Percentiles rank a stretch among this genome's conserved stretches.
Evolutionary conservation across 2,329 filamentous ascomycete species (phyloP).

Genomic region (Verticillium dahliae): DNA sequence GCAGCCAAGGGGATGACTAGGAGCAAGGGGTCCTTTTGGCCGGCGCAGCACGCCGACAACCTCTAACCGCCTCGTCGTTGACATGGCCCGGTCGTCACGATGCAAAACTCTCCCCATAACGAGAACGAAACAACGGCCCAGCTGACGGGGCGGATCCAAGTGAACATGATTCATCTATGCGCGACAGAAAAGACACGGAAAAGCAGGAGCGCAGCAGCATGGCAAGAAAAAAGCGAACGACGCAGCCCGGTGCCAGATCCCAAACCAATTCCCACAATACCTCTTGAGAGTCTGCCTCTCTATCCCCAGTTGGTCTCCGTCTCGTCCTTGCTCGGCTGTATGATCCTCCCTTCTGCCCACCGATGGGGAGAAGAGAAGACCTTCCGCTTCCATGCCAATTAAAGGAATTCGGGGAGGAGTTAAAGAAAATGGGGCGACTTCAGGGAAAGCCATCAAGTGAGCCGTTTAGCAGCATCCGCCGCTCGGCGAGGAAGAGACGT

Average conservation of each 20-base stretch:
- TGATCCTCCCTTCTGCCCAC: background rate
- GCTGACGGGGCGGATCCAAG: background rate
- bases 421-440: background rate
- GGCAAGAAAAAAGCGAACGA: constrained; percentile 9
- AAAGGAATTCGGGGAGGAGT: background rate
- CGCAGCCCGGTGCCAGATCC: constrained; percentile 8
- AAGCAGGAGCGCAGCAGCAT: background rate
- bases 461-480: constrained; percentile 79
- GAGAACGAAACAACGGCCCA: background rate
- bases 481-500: constrained; percentile 79
- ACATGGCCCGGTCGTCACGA: background rate
- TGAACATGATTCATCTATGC: constrained; percentile 10
- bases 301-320: background rate
- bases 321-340: background rate
- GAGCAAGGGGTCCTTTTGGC: background rate
- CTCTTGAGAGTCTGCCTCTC: constrained; percentile 5
- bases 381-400: constrained; percentile 2
- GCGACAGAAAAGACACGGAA: constrained; percentile 5
- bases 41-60: background rate
- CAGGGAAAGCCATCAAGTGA: constrained; percentile 1
- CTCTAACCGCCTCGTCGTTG: background rate
- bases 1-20: background rate
- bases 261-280: constrained; percentile 8
- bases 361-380: background rate
- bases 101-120: background rate